Percentiles rank a stretch among this genome's conserved stretches.
Evolutionary conservation across 768 basidiomycete species (phyloP).

Genomic region (Russula abietina): DNA sequence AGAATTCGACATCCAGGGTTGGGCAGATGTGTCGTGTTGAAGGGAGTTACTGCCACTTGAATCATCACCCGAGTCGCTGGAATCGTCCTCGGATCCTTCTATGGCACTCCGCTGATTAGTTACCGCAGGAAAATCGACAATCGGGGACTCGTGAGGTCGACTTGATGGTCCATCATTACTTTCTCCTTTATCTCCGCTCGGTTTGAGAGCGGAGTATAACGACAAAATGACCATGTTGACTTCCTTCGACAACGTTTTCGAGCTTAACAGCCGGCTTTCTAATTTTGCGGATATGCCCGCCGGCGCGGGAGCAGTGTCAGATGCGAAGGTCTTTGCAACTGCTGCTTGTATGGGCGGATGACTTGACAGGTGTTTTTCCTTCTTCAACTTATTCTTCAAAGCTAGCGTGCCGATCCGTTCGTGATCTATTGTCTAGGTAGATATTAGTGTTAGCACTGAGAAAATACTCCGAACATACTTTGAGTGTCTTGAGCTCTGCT

Average conservation of each 20-base stretch:
- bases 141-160: not conserved
- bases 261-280: conserved; percentile 68
- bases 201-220: conserved; percentile 41
- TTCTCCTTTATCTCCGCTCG: conserved; percentile 11
- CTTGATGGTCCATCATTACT: not conserved
- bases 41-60: not conserved
- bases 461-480: conserved; percentile 43
- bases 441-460: not conserved
- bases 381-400: conserved; percentile 65
- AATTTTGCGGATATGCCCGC: conserved; percentile 52
- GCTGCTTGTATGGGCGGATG: conserved; percentile 35
- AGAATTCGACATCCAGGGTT: not conserved
- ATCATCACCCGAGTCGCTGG: conserved; percentile 37
- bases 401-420: conserved; percentile 58
- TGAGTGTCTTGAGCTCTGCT: conserved; percentile 53
- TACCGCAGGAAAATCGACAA: not conserved
- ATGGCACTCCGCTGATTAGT: not conserved
- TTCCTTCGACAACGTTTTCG: conserved; percentile 62
- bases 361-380: conserved; percentile 53
- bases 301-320: conserved; percentile 23
- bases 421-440: conserved; percentile 47
- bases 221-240: conserved; percentile 47
- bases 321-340: conserved; percentile 30
- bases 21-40: not conserved
- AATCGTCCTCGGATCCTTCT: conserved; percentile 25